Base-by-base conservation (phyloP, 805 yeast species). In the Myxozyma neotropica region DNA sequence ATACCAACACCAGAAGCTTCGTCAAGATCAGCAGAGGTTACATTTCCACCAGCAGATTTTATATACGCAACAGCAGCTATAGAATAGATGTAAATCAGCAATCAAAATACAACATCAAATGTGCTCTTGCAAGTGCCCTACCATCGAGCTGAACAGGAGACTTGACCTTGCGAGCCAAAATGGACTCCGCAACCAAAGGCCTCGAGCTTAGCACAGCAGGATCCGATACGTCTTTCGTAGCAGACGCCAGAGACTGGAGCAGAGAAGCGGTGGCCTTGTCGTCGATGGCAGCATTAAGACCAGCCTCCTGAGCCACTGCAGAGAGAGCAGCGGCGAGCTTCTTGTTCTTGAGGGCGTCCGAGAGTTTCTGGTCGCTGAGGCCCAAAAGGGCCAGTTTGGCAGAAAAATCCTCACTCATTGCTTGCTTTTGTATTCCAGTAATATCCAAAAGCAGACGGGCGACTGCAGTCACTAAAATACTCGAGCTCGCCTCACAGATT, bases 321-420 rank as follows among this genome's bases (percentile, higher is more conserved):
- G 78, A 80, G 53, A 94, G 79, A 1, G 96, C 83, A 42, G 78
- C 77, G 17, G 93, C 82, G 42, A 92, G 95, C 73, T 92, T 92
- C 72, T 85, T 85, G 77, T 94, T 93, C 73, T 90, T 93, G 57
- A 84, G 73, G 58, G 91, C 86, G 71, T 94, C 98, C 51, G 84
- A 82, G 60, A 88, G 79, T 72, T 89, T 89, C 52, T 63, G 63
- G 47, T 58, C 67, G 39, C 44, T 55, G 21, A 64, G 58, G 19
- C 67, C 67, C n/a, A 61, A 53, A 21, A 59, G 44, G 1, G 65
- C 62, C 24, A 62, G 53, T 36, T 51, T 42, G 17, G 46, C 48
- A n/a, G 58, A 27, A 8, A 60, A 31, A 12, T 40, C 54, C n/a
- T 29, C 42, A 23, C 36, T 39, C 49, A 46, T 45, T 42, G 1